Evolutionary conservation across 305 asterid genomes (phyloP), one percentile per base, ranked within the genome.

Genomic region (Fraxinus xanthoxyloides): DNA sequence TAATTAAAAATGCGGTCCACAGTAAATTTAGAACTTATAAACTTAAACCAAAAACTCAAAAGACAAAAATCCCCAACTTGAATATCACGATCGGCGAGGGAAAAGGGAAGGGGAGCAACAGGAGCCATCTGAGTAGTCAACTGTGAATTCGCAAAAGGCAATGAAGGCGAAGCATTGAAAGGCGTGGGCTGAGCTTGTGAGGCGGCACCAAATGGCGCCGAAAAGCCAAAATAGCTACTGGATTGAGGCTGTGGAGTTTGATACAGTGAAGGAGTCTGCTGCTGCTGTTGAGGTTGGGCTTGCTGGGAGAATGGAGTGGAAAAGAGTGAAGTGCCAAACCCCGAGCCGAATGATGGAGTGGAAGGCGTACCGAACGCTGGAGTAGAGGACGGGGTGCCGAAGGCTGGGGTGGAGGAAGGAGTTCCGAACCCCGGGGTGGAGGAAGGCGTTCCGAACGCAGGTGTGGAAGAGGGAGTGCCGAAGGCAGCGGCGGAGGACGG

Each of bases 51-150:
- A 23, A 4, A 17, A n/a, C 26, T 9, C 26, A 54, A 65, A 19
- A 51, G 38, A 17, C n/a, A 3, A 6, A 17, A 79, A 72, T n/a
- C 5, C 87, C 65, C 36, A 93, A 69, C 98, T 82, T 92, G 98
- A 72, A 96, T 88, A 84, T 96, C 99, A 30, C 98, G 96, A 89
- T 96, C 99, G 19, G 98, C 97, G 10, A 94, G 90, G 46, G 99
- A 96, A 83, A 93, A 90, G 2, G 98, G 95, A 17, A 94, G 92
- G 31, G 99, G 98, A 69, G 99, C 92, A 23, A 94, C 98, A 0
- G 98, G 98, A 74, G 99, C 99, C 99, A 96, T 96, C 89, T 94
- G 98, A 82, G 99, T 96, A 65, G 97, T 96, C 87, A 94, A 85
- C 79, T 93, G 99, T 81, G 89, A 87, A 84, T 89, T 93, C 85